Base-by-base conservation (phyloP, 371 early-diverging fungal species). In the Sporodiniella umbellata region DNA sequence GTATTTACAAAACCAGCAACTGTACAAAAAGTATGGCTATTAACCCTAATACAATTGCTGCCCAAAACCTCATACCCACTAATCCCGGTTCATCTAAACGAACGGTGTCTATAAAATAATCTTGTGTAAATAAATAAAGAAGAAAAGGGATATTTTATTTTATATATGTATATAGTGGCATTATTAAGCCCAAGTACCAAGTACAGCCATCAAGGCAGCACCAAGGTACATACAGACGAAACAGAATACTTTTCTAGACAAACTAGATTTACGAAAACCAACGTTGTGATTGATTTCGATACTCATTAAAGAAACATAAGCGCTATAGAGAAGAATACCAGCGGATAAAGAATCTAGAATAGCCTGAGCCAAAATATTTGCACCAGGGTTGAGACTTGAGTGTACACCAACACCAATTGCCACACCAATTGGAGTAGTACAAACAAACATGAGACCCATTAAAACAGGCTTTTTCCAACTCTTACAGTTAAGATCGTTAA, bases 1-100 rank as follows among this genome's bases (percentile, higher is more conserved):
- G 99, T 45, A 98, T 99, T 48, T 99, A 99, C 77, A 99, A 99
- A 76, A 95, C 96, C 7, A 80, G 87, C 42, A 85, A 98, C 60
- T 87, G 86, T 42, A 92, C 94, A 47, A 92, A 91, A 71, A 87
- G 89, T 55, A 84, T 93, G 46, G 84, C 92, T 4, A 84, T 93
- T 54, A 84, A 90, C 48, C 91, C 93, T 3, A 51, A 60, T 24
- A 68, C 63, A 70, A 64, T 79, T 48, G 54, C 63, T 8, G 48
- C 40, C 14, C 30, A 66, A 22, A 61, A 66, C 12, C 31, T 51
- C 26, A 49, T 46, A 30, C 62, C 62, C 23, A 62, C 56, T 17
- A 43, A 56, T 45, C 22, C 55, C 12, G 50, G 38, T 24, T n/a
- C 60, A 19, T 21, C 40, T 1, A 40, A 40, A 40, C 22, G 40